Evolutionary conservation across 768 basidiomycete genomes (phyloP).

Genomic region (Tephrocybe sp.): DNA sequence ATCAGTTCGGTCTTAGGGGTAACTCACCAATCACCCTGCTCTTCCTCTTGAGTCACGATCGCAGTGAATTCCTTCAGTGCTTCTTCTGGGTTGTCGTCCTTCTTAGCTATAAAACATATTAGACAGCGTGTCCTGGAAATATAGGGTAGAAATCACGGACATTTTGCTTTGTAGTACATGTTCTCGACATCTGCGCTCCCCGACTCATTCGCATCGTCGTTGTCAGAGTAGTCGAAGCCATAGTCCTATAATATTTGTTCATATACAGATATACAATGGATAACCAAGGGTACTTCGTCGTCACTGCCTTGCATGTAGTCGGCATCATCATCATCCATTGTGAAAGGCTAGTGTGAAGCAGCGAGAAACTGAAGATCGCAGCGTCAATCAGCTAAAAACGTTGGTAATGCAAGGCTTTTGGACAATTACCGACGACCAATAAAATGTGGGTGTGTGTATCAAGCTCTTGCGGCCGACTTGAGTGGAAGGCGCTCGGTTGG

Average conservation of each 20-base stretch:
- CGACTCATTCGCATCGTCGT: conserved; percentile 77
- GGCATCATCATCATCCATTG: conserved; percentile 92
- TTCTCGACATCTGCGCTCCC: conserved; percentile 93
- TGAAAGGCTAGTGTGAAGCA: conserved; percentile 9
- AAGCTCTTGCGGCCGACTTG: background rate
- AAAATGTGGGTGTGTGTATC: conserved; percentile 1
- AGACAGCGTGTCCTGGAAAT: conserved; percentile 3
- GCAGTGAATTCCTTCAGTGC: conserved; percentile 87
- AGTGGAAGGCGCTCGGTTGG: background rate
- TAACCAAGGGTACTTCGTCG: conserved; percentile 60
- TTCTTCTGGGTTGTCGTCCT: conserved; percentile 91
- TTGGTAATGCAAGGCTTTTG: background rate
- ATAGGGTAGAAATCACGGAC: conserved; percentile 43
- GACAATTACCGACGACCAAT: conserved; percentile 6
- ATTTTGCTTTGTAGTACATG: conserved; percentile 97
- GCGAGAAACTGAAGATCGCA: conserved; percentile 2
- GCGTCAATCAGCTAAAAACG: background rate
- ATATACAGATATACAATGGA: conserved; percentile 5
- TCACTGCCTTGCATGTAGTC: conserved; percentile 92
- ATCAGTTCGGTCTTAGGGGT: background rate
- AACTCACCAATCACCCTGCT: conserved; percentile 89
- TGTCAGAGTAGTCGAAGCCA: conserved; percentile 95
- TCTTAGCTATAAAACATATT: conserved; percentile 63
- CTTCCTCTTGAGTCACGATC: conserved; percentile 89
- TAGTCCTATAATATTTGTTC: conserved; percentile 63